phyloP scores from a whole-genome alignment of 768 basidiomycete genomes.

The Termitomyces sp. region DNA sequence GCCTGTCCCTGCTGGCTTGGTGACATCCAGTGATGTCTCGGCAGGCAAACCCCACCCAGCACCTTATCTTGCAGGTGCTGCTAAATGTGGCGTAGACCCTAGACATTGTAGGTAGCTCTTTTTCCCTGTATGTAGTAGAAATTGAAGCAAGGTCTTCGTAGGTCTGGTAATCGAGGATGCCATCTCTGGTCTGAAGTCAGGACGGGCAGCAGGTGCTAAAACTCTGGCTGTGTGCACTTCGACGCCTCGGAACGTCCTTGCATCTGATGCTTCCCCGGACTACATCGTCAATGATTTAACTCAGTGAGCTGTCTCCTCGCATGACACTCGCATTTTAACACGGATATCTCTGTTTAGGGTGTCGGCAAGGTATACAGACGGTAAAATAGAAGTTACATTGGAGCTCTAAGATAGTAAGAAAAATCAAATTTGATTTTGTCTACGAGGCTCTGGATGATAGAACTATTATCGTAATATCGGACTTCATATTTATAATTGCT shows the following conservation, averaged over 20 bases:
- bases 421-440: not conserved
- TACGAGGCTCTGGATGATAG: not conserved
- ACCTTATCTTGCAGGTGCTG: constrained; percentile 79
- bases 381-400: constrained; percentile 41
- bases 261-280: constrained; percentile 50
- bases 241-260: constrained; percentile 46
- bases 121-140: not conserved
- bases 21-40: constrained; percentile 68
- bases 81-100: constrained; percentile 47
- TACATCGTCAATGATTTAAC: constrained; percentile 67
- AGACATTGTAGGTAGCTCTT: constrained; percentile 41
- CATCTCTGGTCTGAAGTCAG: constrained; percentile 72
- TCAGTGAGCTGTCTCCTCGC: constrained; percentile 33
- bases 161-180: constrained; percentile 90
- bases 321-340: not conserved
- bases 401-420: constrained; percentile 19
- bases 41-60: constrained; percentile 85
- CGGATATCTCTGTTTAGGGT: constrained; percentile 27
- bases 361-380: constrained; percentile 36
- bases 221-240: constrained; percentile 86
- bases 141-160: constrained; percentile 17
- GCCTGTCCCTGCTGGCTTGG: constrained; percentile 52
- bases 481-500: not conserved
- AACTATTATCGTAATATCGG: too few species aligned
- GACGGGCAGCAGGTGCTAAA: constrained; percentile 66